phyloP scores from a whole-genome alignment of 2,329 filamentous ascomycete species.

The Mollisiaceae sp. region DNA sequence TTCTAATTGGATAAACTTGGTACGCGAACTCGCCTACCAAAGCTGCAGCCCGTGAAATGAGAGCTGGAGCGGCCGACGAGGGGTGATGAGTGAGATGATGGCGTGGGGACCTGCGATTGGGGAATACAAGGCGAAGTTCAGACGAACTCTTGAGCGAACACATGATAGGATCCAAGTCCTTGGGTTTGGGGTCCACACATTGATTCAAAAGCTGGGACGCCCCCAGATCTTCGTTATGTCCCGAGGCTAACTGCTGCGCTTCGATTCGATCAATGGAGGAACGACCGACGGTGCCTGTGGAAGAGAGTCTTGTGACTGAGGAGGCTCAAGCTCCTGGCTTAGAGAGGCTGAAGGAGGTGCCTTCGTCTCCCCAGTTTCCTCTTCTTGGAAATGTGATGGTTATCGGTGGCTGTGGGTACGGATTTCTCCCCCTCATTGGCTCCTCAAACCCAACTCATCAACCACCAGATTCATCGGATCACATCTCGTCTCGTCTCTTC shows the following conservation, averaged over 20 bases:
- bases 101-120: not conserved
- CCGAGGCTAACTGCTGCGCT: not conserved
- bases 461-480: conserved; percentile 41
- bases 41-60: not conserved
- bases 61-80: not conserved
- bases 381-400: conserved; percentile 10
- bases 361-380: not conserved
- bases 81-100: not conserved
- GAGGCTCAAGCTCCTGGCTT: not conserved
- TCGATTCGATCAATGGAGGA: not conserved
- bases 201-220: not conserved
- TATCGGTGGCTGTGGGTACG: conserved; percentile 18
- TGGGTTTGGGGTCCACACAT: not conserved
- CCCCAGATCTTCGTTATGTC: not conserved
- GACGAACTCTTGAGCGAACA: not conserved
- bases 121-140: not conserved
- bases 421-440: not conserved
- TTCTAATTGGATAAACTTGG: not conserved
- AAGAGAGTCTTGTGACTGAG: not conserved
- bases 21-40: not conserved
- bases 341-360: not conserved
- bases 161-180: not conserved
- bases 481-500: conserved; percentile 41
- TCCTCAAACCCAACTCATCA: not conserved
- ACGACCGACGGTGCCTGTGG: not conserved